Evolutionary conservation across 2,329 filamentous ascomycete genomes (phyloP).

Genomic region (Fusarium pseudocircinatum): DNA sequence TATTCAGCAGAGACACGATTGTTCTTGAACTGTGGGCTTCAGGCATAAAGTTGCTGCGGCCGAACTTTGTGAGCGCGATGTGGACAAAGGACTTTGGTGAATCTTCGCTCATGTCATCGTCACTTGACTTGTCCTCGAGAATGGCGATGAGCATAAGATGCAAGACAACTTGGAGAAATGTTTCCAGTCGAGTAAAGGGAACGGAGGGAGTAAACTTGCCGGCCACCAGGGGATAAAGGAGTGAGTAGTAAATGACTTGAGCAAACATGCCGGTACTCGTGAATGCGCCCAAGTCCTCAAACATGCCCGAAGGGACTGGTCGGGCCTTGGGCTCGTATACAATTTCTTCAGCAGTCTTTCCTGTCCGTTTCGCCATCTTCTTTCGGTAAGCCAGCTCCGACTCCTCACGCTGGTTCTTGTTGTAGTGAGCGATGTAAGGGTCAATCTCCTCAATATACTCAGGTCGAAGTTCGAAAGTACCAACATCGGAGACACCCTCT

Average conservation of each 20-base stretch:
- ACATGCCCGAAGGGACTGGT: constrained; percentile 79
- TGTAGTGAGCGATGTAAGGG: constrained; percentile 95
- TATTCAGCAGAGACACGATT: constrained; percentile 70
- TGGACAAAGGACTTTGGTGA: constrained; percentile 74
- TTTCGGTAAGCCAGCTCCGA: constrained; percentile 89
- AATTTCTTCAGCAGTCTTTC: constrained; percentile 81
- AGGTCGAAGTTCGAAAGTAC: constrained; percentile 91
- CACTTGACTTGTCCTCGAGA: constrained; percentile 76
- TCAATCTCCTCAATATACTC: constrained; percentile 90
- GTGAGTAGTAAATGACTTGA: constrained; percentile 87
- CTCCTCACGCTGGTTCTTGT: constrained; percentile 96
- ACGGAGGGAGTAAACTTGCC: constrained; percentile 76
- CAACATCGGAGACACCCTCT: constrained; percentile 90
- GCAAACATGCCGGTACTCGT: constrained; percentile 87
- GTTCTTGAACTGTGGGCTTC: constrained; percentile 67
- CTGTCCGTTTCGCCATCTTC: constrained; percentile 87
- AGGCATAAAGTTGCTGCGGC: constrained; percentile 68
- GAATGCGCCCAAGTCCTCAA: constrained; percentile 79
- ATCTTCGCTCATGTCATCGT: constrained; percentile 59
- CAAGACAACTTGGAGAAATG: constrained; percentile 89
- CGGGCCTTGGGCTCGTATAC: constrained; percentile 90
- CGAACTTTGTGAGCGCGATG: constrained; percentile 72
- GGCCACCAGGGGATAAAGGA: constrained; percentile 81
- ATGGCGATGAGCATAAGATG: constrained; percentile 89
- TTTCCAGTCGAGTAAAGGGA: constrained; percentile 84